A percentile compares a stretch with the other conserved stretches of the same genome.
Conservation (phyloP, 495 filamentous ascomycete genomes). For the Bacidia gigantensis region DNA sequence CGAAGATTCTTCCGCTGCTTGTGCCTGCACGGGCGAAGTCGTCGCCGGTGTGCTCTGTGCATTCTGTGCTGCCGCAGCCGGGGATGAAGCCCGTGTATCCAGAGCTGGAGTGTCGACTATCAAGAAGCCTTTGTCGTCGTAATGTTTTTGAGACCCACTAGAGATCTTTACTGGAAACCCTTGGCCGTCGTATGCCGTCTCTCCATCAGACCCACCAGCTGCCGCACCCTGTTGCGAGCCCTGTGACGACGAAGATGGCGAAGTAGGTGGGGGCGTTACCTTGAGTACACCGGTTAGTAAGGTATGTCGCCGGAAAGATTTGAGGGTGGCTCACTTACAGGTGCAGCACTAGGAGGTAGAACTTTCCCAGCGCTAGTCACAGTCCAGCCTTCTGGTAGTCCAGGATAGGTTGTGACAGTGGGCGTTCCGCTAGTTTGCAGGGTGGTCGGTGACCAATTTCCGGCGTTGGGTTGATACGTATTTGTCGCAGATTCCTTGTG, state of each 20-base stretch:
- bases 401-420: constrained; percentile 29
- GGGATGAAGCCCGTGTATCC: constrained; percentile 7
- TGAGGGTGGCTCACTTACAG: constrained; percentile 36
- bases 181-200: constrained; percentile 28
- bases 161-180: constrained; percentile 31
- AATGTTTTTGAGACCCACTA: constrained; percentile 24
- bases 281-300: constrained; percentile 25
- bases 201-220: constrained; percentile 32
- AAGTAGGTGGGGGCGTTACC: constrained; percentile 30
- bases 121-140: constrained; percentile 29
- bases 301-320: constrained; percentile 6
- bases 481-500: constrained; percentile 38
- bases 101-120: constrained; percentile 20
- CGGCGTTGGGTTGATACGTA: constrained; percentile 38
- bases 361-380: constrained; percentile 54
- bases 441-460: constrained; percentile 44
- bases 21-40: neutral
- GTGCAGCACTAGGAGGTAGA: constrained; percentile 32
- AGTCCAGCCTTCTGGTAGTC: constrained; percentile 59
- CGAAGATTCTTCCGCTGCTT: neutral
- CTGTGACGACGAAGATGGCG: constrained; percentile 34
- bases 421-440: constrained; percentile 29
- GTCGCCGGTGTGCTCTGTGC: constrained; percentile 2
- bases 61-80: constrained; percentile 8
- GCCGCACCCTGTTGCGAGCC: constrained; percentile 33